Evolutionary conservation across 371 early-diverging fungal species (phyloP).

Genomic region (Mortierella sp.): DNA sequence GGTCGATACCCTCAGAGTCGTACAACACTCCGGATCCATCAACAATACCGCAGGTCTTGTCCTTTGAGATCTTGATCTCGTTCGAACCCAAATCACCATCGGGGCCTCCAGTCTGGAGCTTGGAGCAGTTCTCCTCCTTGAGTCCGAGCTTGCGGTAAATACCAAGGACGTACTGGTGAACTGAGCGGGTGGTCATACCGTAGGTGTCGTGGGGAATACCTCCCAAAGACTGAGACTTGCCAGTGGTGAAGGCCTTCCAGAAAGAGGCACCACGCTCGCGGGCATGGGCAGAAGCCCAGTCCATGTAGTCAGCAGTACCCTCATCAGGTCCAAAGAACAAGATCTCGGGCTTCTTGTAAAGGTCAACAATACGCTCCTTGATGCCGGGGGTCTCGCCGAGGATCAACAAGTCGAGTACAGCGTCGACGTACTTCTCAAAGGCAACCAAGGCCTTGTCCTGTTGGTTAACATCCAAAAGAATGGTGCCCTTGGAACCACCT

Average conservation of each 20-base stretch:
- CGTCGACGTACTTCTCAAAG: conserved; percentile 99
- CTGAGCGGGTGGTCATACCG: conserved; percentile 99
- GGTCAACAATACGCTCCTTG: conserved; percentile 96
- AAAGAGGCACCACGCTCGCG: conserved; percentile 91
- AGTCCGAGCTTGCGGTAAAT: conserved; percentile 92
- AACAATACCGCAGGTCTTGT: conserved; percentile 95
- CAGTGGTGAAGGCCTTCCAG: conserved; percentile 99
- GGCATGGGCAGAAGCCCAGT: conserved; percentile 99
- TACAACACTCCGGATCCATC: conserved; percentile 97
- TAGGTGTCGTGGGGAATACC: conserved; percentile 98
- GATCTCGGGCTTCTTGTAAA: conserved; percentile 93
- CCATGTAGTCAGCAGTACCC: conserved; percentile 99
- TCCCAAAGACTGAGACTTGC: conserved; percentile 96
- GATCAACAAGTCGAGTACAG: conserved; percentile 94
- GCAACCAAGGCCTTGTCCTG: conserved; percentile 97
- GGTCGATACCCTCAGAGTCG: conserved; percentile 94
- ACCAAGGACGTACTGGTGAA: conserved; percentile 98
- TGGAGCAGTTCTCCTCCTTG: conserved; percentile 83
- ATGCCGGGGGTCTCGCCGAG: conserved; percentile 94
- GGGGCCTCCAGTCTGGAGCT: conserved; percentile 98
- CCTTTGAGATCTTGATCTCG: conserved; percentile 98
- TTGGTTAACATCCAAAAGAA: conserved; percentile 91
- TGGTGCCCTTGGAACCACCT: conserved; percentile 99
- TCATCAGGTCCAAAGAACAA: conserved; percentile 99
- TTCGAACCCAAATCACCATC: conserved; percentile 99